Evolutionary conservation across 1,284 basidiomycete species (phyloP).

Genomic region (Irpex sp.): DNA sequence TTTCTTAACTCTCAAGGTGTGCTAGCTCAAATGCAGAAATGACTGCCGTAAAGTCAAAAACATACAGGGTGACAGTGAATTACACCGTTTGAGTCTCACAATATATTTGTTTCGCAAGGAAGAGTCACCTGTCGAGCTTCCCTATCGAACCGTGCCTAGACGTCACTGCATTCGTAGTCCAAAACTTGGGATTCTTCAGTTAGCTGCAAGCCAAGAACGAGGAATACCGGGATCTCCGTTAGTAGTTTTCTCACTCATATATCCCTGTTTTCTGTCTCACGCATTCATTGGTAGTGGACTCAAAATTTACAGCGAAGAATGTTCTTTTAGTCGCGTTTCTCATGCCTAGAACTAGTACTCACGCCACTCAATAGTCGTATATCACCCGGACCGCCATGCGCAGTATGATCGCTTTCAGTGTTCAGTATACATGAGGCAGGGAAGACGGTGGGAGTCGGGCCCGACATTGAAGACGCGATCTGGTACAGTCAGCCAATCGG

Average conservation of each 20-base stretch:
- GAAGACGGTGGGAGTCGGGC: background rate
- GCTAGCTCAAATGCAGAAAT: constrained; percentile 14
- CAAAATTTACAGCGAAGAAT: background rate
- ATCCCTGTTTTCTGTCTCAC: background rate
- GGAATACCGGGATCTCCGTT: background rate
- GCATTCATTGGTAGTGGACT: background rate
- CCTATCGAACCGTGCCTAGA: too few relatives aligned
- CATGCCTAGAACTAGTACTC: background rate
- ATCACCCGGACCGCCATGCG: background rate
- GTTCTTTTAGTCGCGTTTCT: background rate
- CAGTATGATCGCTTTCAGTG: background rate
- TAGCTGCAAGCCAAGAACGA: background rate
- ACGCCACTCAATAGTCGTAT: background rate
- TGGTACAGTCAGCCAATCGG: background rate
- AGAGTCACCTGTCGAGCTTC: too few relatives aligned
- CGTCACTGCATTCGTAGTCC: too few relatives aligned
- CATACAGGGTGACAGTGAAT: too few relatives aligned
- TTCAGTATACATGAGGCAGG: background rate
- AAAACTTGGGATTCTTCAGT: background rate
- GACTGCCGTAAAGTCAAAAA: background rate
- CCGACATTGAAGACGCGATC: background rate
- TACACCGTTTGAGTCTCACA: too few relatives aligned
- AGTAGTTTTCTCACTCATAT: background rate
- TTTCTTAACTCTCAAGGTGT: constrained; percentile 9
- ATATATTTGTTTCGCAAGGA: too few relatives aligned